These are phyloP conservation scores for Candida tropicalis DNA, from an alignment of 1,139 yeast genomes.

Conservation along the genomic window DNA sequence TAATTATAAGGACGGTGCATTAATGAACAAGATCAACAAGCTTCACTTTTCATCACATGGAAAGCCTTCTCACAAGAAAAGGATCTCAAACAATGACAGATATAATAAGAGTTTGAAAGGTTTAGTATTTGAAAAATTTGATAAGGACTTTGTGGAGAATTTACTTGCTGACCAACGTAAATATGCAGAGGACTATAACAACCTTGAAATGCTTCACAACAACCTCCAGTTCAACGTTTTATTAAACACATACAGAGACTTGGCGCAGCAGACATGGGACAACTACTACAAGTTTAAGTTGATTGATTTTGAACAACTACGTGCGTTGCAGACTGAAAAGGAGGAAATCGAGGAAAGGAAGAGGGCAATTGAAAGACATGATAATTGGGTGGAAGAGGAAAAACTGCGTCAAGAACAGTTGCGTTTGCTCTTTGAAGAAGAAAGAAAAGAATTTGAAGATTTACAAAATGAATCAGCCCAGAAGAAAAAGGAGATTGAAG, in stretches of 20 bases:
- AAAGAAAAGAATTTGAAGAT: slow-evolving; percentile 18
- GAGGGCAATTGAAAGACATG: slow-evolving; percentile 12
- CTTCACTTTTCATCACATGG: slow-evolving; percentile 26
- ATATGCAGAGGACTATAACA: slow-evolving; percentile 40
- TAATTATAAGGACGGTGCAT: slow-evolving; percentile 48
- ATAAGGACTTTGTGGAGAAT: slow-evolving; percentile 34
- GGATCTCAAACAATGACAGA: slow-evolving; percentile 22
- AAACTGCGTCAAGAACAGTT: slow-evolving; percentile 23
- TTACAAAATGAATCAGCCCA: slow-evolving; percentile 17
- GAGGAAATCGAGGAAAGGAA: slow-evolving; percentile 16
- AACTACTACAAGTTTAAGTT: slow-evolving; percentile 41
- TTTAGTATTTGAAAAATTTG: slow-evolving; percentile 38
- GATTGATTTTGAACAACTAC: slow-evolving; percentile 43
- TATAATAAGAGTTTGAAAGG: slow-evolving; percentile 38
- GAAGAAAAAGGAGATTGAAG: slow-evolving; percentile 16
- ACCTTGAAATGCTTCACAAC: slow-evolving; percentile 49
- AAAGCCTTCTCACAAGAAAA: slow-evolving; percentile 19
- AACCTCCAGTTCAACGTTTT: slow-evolving; percentile 45
- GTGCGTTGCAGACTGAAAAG: slow-evolving; percentile 23
- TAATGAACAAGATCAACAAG: slow-evolving; percentile 43
- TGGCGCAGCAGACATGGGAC: slow-evolving; percentile 44
- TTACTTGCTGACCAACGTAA: slow-evolving; percentile 32
- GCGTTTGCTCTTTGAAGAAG: slow-evolving; percentile 15
- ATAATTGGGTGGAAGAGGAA: slow-evolving; percentile 24
- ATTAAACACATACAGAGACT: slow-evolving; percentile 43